These are phyloP conservation scores for Phyllostachys edulis DNA, from an alignment of 176 grass and related monocot species.

Conservation along the genomic window DNA sequence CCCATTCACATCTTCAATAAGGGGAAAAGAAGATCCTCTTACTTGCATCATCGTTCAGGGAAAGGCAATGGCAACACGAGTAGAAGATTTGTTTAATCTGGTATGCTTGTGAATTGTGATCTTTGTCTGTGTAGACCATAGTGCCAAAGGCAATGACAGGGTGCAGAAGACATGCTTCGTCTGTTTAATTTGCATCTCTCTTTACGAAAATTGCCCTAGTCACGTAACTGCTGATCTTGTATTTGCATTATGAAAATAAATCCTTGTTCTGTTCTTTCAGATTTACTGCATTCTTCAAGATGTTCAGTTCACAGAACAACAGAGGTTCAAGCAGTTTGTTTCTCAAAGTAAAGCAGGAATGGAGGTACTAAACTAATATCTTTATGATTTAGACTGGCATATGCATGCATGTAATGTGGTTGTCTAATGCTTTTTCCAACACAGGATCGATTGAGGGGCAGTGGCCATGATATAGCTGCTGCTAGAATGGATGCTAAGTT, in stretches of 20 bases:
- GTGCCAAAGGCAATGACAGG: not conserved
- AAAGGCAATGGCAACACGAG: constrained; percentile 75
- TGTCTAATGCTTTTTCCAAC: constrained; percentile 38
- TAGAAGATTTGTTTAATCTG: constrained; percentile 95
- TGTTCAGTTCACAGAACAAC: constrained; percentile 95
- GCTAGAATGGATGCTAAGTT: constrained; percentile 96
- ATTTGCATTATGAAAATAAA: constrained; percentile 30
- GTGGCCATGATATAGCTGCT: constrained; percentile 93
- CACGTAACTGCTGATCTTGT: not conserved
- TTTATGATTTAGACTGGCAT: constrained; percentile 3
- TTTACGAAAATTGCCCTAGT: not conserved
- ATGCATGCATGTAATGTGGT: constrained; percentile 33
- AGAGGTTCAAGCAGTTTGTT: constrained; percentile 99
- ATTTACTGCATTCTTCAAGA: constrained; percentile 92
- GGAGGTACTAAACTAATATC: constrained; percentile 68
- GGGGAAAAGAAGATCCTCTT: constrained; percentile 77
- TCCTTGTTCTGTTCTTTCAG: constrained; percentile 47
- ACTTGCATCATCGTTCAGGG: constrained; percentile 77
- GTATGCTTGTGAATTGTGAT: constrained; percentile 56
- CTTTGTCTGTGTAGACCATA: constrained; percentile 18
- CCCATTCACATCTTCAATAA: constrained; percentile 87
- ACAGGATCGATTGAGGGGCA: constrained; percentile 93
- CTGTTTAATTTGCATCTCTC: constrained; percentile 25
- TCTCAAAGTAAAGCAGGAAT: constrained; percentile 96
- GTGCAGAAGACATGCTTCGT: constrained; percentile 17